Percentiles rank a stretch among this genome's conserved stretches.
Evolutionary conservation across 2,329 filamentous ascomycete species (phyloP).

Genomic region (Monosporascus sp.): DNA sequence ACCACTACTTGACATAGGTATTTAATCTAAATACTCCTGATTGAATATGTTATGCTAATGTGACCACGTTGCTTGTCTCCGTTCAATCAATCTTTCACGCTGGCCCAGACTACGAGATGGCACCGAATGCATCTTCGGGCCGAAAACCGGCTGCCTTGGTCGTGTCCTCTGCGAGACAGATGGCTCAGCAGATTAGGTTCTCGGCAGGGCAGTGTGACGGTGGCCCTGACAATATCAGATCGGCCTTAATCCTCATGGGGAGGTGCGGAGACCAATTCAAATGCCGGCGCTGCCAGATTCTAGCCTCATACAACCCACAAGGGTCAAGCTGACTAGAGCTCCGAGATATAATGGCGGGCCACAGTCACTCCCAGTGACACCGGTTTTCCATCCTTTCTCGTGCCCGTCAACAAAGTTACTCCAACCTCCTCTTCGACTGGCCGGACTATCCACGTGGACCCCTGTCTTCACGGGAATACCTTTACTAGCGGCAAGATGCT

Average conservation of each 20-base stretch:
- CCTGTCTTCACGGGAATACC: conserved; percentile 1
- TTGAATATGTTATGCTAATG: neutral
- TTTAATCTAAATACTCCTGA: neutral
- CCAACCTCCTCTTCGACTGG: conserved; percentile 8
- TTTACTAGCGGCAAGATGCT: conserved; percentile 16
- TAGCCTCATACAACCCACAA: neutral
- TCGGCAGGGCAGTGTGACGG: neutral
- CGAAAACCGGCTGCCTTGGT: neutral
- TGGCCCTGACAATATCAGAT: neutral
- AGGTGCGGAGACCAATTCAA: neutral
- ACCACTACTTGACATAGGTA: neutral
- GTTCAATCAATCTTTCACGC: neutral
- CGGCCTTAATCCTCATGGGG: neutral
- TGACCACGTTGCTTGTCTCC: neutral
- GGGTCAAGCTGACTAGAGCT: neutral
- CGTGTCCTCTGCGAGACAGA: neutral
- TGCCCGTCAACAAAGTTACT: conserved; percentile 15
- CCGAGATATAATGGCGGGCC: conserved; percentile 7
- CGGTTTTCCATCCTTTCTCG: conserved; percentile 2
- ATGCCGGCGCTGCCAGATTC: neutral
- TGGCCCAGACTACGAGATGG: neutral
- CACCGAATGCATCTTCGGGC: neutral
- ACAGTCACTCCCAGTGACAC: conserved; percentile 3
- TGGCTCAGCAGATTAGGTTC: neutral
- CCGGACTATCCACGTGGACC: conserved; percentile 5